These are phyloP conservation scores for Solanum aculeatissimum DNA, from an alignment of 305 asterid species.

Conservation along the genomic window DNA sequence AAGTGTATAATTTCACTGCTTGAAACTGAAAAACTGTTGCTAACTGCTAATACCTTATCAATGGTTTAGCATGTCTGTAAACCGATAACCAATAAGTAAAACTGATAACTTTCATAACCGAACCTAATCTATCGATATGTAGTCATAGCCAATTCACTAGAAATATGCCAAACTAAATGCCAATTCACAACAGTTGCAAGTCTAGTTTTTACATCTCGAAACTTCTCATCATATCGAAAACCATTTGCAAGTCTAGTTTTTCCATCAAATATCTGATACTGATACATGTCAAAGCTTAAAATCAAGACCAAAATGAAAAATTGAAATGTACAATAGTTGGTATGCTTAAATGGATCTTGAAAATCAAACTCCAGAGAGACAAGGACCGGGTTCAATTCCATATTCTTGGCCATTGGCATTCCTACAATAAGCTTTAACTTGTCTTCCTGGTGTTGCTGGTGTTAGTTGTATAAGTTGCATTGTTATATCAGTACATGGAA, in stretches of 20 bases:
- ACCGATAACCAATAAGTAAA: too few species aligned
- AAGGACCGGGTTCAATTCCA: not conserved
- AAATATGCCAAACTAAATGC: too few species aligned
- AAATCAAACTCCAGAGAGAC: not conserved
- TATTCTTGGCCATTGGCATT: constrained; percentile 4
- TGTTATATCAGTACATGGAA: constrained; percentile 3
- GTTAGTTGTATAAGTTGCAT: not conserved
- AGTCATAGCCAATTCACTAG: too few species aligned
- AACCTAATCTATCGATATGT: too few species aligned
- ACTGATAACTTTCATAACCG: too few species aligned
- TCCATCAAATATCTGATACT: not conserved
- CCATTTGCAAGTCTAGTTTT: not conserved
- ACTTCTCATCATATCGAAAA: not conserved
- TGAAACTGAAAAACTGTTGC: not conserved
- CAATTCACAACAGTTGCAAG: too few species aligned
- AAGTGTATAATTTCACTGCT: not conserved
- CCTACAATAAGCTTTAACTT: not conserved
- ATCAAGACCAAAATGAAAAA: not conserved
- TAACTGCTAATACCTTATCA: too few species aligned
- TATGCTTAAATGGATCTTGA: not conserved
- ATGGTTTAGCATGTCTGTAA: too few species aligned
- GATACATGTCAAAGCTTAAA: not conserved
- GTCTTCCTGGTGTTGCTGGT: not conserved
- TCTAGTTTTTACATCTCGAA: too few species aligned
- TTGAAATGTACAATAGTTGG: not conserved